Evolutionary conservation across 148 eudicot genomes (phyloP), one percentile per base, ranked within the genome.

Genomic region (Rhododendron molle): DNA sequence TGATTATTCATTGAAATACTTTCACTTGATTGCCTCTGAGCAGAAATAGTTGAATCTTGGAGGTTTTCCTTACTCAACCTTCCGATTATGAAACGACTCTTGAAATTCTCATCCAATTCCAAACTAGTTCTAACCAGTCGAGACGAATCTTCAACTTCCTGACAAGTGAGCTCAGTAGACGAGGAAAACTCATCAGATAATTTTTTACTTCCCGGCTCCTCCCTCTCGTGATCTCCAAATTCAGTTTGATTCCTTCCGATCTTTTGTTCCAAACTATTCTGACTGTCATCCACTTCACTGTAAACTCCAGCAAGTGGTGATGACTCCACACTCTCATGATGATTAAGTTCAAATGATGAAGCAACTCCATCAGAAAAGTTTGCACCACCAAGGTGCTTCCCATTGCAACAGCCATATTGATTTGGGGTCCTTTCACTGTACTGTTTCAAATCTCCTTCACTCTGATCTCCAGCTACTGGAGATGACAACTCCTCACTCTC

Each of bases 1-100:
- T 65, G 65, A 81, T 80, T 60, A 36, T 89, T 86, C 47, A 84
- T 81, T 20, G 81, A 81, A 67, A 72, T 87, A 85, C 88, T 88
- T 80, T 86, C 91, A 79, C 54, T 10, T 43, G 65, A 86, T 83
- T 84, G 58, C 49, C 81, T 83, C 81, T 49, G 84, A 38, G 88
- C 85, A 85, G 84, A 83, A 21, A 16, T 58, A 60, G 73, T 30
- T 67, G 87, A 73, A 88, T 47, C 87, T 72, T 34, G 52, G n/a
- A 80, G 58, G 15, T 54, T 84, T 79, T 88, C 87, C 43, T 36
- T 83, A 26, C 56, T 87, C n/a, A 78, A 85, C 74, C 85, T 85
- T 80, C 86, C 81, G 9, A 73, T 58, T 40, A 78, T 76, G 67
- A 58, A 82, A 28, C 5, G 84, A 71, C 62, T 85, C 72, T 85